Percentiles rank a stretch among this genome's conserved stretches.
Conservation (phyloP, 148 eudicot genomes). For the Chenopodium album region DNA sequence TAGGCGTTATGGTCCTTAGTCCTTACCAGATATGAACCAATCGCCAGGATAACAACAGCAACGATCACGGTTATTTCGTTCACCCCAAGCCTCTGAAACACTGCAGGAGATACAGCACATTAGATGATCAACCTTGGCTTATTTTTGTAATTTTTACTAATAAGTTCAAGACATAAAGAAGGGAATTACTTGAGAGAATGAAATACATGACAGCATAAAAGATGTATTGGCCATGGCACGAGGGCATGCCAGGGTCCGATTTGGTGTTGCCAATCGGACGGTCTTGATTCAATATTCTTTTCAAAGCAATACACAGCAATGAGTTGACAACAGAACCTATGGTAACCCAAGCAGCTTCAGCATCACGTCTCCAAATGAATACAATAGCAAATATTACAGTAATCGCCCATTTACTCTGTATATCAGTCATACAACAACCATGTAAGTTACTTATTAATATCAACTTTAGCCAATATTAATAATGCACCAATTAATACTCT, state of each 20-base stretch:
- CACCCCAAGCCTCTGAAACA: conserved; percentile 52
- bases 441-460: no score
- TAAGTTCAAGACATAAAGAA: neutral
- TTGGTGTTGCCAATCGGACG: conserved; percentile 58
- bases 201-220: conserved; percentile 43
- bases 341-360: conserved; percentile 74
- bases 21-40: conserved; percentile 65
- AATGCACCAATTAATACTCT: no score
- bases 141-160: no score
- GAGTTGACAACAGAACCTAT: conserved; percentile 59
- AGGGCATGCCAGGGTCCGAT: conserved; percentile 96
- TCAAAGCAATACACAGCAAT: conserved; percentile 45
- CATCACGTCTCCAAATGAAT: conserved; percentile 74
- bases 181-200: conserved; percentile 50
- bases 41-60: conserved; percentile 33
- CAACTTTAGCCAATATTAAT: no score
- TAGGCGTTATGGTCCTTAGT: neutral
- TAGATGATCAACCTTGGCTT: neutral
- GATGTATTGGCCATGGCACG: conserved; percentile 90
- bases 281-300: conserved; percentile 72
- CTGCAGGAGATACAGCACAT: conserved; percentile 35
- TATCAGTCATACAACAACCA: neutral
- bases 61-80: conserved; percentile 43
- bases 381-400: conserved; percentile 41
- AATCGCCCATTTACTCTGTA: conserved; percentile 89